These are phyloP conservation scores for Trichomonascus vanleenenianus DNA, from an alignment of 805 yeast genomes.

Conservation along the genomic window DNA sequence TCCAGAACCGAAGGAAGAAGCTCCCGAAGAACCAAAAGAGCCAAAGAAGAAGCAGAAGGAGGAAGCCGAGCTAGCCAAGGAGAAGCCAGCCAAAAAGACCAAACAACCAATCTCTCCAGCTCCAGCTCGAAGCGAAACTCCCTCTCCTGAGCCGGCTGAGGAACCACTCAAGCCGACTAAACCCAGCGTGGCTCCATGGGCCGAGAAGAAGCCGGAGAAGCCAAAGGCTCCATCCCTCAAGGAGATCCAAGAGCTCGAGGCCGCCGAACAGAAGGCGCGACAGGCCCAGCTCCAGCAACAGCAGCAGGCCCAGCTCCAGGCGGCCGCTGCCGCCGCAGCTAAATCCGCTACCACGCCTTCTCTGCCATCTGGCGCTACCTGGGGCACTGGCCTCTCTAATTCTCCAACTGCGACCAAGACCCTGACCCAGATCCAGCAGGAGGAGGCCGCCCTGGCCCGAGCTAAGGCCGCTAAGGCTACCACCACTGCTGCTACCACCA, in stretches of 20 bases:
- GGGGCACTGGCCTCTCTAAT: constrained; percentile 16
- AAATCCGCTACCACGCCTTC: constrained; percentile 2
- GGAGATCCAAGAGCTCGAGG: constrained; percentile 29
- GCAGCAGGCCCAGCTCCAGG: constrained; percentile 12
- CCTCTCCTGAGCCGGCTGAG: background rate
- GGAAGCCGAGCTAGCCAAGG: too few relatives aligned
- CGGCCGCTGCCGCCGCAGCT: constrained; percentile 5
- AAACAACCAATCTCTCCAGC: background rate
- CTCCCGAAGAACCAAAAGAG: background rate
- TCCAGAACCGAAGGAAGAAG: background rate
- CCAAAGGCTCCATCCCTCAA: constrained; percentile 20
- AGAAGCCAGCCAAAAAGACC: background rate
- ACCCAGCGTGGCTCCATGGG: constrained; percentile 22
- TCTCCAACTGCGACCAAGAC: constrained; percentile 21
- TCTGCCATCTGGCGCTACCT: constrained; percentile 22
- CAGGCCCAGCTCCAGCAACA: constrained; percentile 14
- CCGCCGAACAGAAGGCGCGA: constrained; percentile 15
- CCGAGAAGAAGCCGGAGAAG: constrained; percentile 12
- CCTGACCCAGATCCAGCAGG: constrained; percentile 32
- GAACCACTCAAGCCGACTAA: constrained; percentile 4
- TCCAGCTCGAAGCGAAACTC: background rate
- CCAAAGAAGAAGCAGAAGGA: too few relatives aligned
- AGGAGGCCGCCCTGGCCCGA: constrained; percentile 20
- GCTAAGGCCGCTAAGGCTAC: background rate
- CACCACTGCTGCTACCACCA: background rate